These are phyloP conservation scores for Tylopilus plumbeoviolaceoides DNA, from an alignment of 768 basidiomycete genomes.

Conservation along the genomic window DNA sequence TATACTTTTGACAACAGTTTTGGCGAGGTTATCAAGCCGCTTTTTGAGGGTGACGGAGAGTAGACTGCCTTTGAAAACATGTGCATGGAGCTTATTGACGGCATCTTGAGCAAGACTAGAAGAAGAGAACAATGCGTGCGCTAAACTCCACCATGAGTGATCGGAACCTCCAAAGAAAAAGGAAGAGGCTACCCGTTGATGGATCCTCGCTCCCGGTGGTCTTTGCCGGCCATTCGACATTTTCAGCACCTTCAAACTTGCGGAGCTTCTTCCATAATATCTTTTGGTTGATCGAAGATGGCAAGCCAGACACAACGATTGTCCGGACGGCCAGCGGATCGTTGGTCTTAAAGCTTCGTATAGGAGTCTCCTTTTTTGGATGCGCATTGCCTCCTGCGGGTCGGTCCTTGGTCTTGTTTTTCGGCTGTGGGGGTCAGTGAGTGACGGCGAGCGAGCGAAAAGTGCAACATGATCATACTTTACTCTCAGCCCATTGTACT, in stretches of 20 bases:
- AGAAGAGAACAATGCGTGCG: conserved; percentile 69
- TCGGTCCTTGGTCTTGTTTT: conserved; percentile 35
- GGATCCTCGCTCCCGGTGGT: conserved; percentile 43
- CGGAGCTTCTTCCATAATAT: conserved; percentile 81
- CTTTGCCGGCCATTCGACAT: conserved; percentile 65
- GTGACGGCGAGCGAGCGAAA: not conserved
- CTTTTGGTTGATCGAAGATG: conserved; percentile 58
- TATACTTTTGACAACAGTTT: conserved; percentile 34
- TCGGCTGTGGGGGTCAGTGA: conserved; percentile 34
- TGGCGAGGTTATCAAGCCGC: conserved; percentile 64
- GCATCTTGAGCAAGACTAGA: conserved; percentile 67
- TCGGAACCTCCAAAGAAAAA: not conserved
- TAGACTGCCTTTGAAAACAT: conserved; percentile 85
- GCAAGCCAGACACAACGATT: conserved; percentile 71
- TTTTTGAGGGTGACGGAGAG: conserved; percentile 90
- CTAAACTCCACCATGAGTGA: conserved; percentile 32
- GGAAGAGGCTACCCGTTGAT: conserved; percentile 40
- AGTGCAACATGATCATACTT: conserved; percentile 42
- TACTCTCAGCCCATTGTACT: conserved; percentile 76
- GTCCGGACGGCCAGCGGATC: conserved; percentile 88
- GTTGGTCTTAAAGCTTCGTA: conserved; percentile 34
- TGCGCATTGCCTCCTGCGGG: conserved; percentile 26
- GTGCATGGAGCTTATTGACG: conserved; percentile 80
- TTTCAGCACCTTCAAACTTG: conserved; percentile 74
- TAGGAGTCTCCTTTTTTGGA: conserved; percentile 40